Evolutionary conservation across 176 grass and related monocot genomes (phyloP), one percentile per base, ranked within the genome.

Genomic region (Dendrocalamus sinicus): DNA sequence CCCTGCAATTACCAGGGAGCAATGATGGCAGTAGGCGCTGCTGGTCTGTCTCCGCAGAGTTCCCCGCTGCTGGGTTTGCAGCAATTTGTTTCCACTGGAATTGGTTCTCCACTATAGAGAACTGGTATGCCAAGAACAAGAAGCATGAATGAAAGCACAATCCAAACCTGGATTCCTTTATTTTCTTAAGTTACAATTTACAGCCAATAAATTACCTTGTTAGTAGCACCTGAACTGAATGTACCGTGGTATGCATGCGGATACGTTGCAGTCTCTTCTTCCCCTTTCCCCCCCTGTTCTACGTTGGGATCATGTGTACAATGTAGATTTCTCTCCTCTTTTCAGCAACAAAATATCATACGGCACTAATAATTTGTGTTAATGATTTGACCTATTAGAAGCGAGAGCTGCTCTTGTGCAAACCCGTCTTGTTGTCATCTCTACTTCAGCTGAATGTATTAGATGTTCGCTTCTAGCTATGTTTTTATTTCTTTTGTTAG

Each of bases 91-190:
- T 30, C 28, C 28, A 30, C 1, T 30, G 28, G 28, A 30, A 30
- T 30, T 30, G 28, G 28, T 30, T 30, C 28, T 30, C 28, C 28
- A 30, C 28, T 30, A 30, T 30, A 30, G 28, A 30, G 28, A 30
- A 30, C 28, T 30, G 28, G 28, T 30, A 30, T 32, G 83, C 91
- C 68, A 94, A 86, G 52, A 92, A 83, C 73, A 87, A 90, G 73
- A 83, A 84, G 70, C 52, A 26, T 13, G 24, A 63, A 1, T 87
- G 84, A 90, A 62, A 67, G 6, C 76, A 64, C 16, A 57, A 26
- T 10, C 14, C 5, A 14, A 8, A 59, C 48, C 73, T 22, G 26
- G 10, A 72, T 82, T 78, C 40, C 6, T 47, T 72, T 14, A 73
- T 83, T 67, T 48, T 26, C 7, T 5, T 65, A 14, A 2, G 12